Conservation (phyloP, 805 yeast species). For the Wickerhamomyces subpelliculosus region DNA sequence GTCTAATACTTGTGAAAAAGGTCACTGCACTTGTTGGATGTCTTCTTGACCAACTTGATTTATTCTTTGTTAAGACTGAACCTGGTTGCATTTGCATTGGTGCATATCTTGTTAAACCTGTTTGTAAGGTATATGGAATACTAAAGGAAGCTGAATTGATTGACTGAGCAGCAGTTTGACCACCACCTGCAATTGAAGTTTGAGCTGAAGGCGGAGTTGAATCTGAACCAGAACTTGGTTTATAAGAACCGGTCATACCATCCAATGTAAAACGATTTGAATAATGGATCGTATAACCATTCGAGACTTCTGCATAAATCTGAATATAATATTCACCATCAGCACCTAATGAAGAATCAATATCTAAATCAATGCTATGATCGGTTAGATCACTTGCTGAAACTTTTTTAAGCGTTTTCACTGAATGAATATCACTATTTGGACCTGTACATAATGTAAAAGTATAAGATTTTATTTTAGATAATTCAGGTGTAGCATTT, state of each 20-base stretch:
- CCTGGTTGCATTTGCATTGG: constrained; percentile 94
- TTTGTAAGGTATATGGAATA: constrained; percentile 69
- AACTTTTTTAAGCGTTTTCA: constrained; percentile 25
- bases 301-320: constrained; percentile 38
- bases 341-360: constrained; percentile 40
- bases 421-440: constrained; percentile 37
- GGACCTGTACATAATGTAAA: constrained; percentile 67
- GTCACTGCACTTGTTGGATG: constrained; percentile 65
- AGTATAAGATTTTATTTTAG: constrained; percentile 36
- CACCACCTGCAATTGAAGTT: constrained; percentile 25
- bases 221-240: constrained; percentile 41
- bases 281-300: constrained; percentile 56
- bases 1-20: constrained; percentile 41
- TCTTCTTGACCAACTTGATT: constrained; percentile 54
- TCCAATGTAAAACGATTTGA: constrained; percentile 55
- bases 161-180: constrained; percentile 34
- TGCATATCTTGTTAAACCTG: constrained; percentile 74
- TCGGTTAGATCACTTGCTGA: constrained; percentile 26
- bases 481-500: constrained; percentile 39
- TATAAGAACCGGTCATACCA: constrained; percentile 63
- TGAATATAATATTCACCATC: constrained; percentile 73
- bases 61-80: constrained; percentile 46
- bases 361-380: constrained; percentile 30
- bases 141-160: constrained; percentile 46
- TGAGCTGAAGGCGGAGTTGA: constrained; percentile 37